Evolutionary conservation across 1,284 basidiomycete species (phyloP), one percentile per base, ranked within the genome.

Genomic region (Ganoderma lucidum): DNA sequence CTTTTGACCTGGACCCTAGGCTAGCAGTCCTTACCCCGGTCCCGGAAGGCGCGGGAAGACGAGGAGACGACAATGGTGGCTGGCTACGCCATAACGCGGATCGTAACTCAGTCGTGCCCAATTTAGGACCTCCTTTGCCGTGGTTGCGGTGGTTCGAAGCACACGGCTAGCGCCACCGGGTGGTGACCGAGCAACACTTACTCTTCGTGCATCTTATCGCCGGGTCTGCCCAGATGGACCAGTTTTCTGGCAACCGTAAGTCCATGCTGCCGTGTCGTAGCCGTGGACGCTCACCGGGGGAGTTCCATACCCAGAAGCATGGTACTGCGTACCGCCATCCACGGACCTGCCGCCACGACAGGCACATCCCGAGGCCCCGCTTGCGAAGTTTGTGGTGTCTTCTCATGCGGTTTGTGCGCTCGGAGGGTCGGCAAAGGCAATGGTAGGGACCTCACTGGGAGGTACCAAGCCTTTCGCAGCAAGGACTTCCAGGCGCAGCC

Each of bases 191-290:
- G 5, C 23, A 23, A 42, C 12, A 28, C 9, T 39, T 44, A 42
- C 19, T 61, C 19, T 23, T 68, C 66, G 64, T 63, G 66, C 67
- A 66, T 69, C 71, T 70, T 70, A 72, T 72, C 71, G 69, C 71
- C 69, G 69, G 69, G 42, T 39, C 64, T 64, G 62, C 64, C 51
- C 66, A 37, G 12, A 44, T 48, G 48, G 23, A 5, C 48, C 48
- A 4, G 23, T 53, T 39, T 28, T 30, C 69, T 69, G 59, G 71
- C 8, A 42, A 32, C 19, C 62, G 42, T 64, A 65, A 59, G 65
- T 56, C 30, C 59, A 51, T 62, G n/a, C 44, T 45, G 39, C 45
- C 61, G 58, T 45, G 42, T 12, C 58, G 15, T 17, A 59, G 48
- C 2, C 10, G 35, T 59, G 19, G 35, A 35, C 56, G 56, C 35